Conservation (phyloP, 768 basidiomycete genomes). For the Mycena floridula region DNA sequence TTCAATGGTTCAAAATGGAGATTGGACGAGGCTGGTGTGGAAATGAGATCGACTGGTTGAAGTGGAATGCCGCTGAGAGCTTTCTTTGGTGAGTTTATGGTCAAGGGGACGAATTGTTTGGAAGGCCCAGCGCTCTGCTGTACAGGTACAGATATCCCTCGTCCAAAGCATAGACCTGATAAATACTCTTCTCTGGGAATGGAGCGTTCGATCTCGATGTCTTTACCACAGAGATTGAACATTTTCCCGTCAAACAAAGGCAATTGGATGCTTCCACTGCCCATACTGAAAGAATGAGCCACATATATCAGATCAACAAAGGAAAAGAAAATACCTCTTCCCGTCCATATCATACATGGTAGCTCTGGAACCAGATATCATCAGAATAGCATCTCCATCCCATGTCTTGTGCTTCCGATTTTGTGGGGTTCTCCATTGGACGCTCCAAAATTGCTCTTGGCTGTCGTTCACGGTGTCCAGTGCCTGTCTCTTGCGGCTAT, state of each 20-base stretch:
- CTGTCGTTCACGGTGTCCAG: conserved; percentile 9
- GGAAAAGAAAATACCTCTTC: conserved; percentile 43
- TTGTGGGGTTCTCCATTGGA: conserved; percentile 71
- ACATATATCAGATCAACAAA: too few relatives aligned
- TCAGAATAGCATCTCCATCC: conserved; percentile 78
- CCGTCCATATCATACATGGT: conserved; percentile 59
- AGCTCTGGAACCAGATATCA: conserved; percentile 37
- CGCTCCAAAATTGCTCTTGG: conserved; percentile 59
- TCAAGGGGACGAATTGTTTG: conserved; percentile 21
- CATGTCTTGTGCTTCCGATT: conserved; percentile 85
- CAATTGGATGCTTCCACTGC: conserved; percentile 39
- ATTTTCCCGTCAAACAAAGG: conserved; percentile 33
- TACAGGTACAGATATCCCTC: background rate
- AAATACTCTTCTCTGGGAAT: conserved; percentile 51
- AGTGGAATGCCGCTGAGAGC: conserved; percentile 28
- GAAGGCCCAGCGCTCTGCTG: background rate
- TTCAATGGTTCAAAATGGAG: too few relatives aligned
- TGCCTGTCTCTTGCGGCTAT: conserved; percentile 25
- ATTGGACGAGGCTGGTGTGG: too few relatives aligned
- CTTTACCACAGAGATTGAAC: conserved; percentile 43
- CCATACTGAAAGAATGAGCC: conserved; percentile 43
- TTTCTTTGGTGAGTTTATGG: conserved; percentile 22
- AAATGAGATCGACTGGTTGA: conserved; percentile 32
- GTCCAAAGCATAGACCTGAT: conserved; percentile 61
- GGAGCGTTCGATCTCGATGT: conserved; percentile 57